phyloP scores from a whole-genome alignment of 2,329 filamentous ascomycete species.

The Karstenula rhodostoma region DNA sequence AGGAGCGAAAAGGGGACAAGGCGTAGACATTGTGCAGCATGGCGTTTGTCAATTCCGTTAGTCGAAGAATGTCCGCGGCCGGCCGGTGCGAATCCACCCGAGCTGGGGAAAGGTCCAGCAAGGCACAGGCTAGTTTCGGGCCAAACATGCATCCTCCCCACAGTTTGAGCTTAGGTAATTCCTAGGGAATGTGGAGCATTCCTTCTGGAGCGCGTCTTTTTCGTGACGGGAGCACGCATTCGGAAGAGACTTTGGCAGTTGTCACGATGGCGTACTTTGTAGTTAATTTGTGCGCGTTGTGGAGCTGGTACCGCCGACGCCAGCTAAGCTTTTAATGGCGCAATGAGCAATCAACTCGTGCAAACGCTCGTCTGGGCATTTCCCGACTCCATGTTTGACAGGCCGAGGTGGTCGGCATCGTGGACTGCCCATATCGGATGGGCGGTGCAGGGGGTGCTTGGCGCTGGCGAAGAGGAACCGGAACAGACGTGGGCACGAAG shows the following conservation, averaged over 20 bases:
- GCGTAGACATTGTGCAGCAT: conserved; percentile 14
- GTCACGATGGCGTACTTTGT: not conserved
- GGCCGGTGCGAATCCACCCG: conserved; percentile 12
- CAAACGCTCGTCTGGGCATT: conserved; percentile 10
- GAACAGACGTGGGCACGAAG: conserved; percentile 20
- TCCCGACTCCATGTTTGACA: conserved; percentile 13
- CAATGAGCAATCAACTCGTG: conserved; percentile 2
- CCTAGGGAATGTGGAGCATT: not conserved
- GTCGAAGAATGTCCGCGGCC: conserved; percentile 10
- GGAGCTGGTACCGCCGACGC: not conserved
- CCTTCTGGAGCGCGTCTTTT: not conserved
- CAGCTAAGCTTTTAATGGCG: conserved; percentile 11
- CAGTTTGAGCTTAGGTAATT: not conserved
- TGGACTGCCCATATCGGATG: conserved; percentile 18
- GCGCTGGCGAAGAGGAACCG: conserved; percentile 38
- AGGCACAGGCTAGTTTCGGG: not conserved
- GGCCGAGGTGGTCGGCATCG: conserved; percentile 28
- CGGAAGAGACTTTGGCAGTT: not conserved
- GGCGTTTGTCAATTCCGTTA: not conserved
- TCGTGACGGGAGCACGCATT: not conserved
- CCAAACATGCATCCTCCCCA: not conserved
- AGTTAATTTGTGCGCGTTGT: not conserved
- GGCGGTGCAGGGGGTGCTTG: conserved; percentile 28
- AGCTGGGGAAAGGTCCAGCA: not conserved
- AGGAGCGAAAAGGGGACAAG: conserved; percentile 33